Conservation (phyloP, 805 yeast genomes). For the Nakazawaea ernobii region DNA sequence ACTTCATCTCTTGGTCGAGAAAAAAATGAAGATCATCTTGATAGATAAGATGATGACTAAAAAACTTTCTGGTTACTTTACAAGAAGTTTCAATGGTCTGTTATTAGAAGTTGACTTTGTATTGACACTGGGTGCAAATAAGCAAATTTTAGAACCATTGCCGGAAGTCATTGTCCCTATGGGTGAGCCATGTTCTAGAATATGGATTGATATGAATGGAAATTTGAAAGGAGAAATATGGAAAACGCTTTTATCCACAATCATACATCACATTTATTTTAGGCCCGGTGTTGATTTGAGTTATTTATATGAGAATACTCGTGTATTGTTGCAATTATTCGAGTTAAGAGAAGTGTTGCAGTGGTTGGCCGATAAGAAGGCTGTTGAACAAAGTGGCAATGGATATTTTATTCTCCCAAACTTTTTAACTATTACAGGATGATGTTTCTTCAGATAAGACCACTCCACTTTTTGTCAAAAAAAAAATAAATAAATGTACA, state of each 20-base stretch:
- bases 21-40: constrained; percentile 37
- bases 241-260: constrained; percentile 44
- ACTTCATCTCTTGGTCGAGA: constrained; percentile 45
- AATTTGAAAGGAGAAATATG: constrained; percentile 54
- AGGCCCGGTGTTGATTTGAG: constrained; percentile 48
- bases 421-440: constrained; percentile 2
- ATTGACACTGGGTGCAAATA: constrained; percentile 21
- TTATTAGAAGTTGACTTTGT: constrained; percentile 62
- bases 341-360: constrained; percentile 3
- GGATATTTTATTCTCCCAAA: background rate
- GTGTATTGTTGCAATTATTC: constrained; percentile 2
- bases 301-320: background rate
- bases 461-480: no score
- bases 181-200: constrained; percentile 55
- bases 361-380: constrained; percentile 1
- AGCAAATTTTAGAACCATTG: constrained; percentile 11
- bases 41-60: constrained; percentile 48
- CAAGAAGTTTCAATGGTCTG: constrained; percentile 66
- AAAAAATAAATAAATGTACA: no score
- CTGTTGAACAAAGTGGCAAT: background rate
- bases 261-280: constrained; percentile 39
- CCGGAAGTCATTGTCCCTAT: constrained; percentile 42
- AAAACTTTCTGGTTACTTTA: constrained; percentile 61
- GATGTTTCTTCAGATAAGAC: no score
- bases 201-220: constrained; percentile 72